Percentiles rank a stretch among this genome's conserved stretches.
These are phyloP conservation scores for Coemansia sp. DNA, from an alignment of 371 early-diverging fungal genomes.

Conservation along the genomic window DNA sequence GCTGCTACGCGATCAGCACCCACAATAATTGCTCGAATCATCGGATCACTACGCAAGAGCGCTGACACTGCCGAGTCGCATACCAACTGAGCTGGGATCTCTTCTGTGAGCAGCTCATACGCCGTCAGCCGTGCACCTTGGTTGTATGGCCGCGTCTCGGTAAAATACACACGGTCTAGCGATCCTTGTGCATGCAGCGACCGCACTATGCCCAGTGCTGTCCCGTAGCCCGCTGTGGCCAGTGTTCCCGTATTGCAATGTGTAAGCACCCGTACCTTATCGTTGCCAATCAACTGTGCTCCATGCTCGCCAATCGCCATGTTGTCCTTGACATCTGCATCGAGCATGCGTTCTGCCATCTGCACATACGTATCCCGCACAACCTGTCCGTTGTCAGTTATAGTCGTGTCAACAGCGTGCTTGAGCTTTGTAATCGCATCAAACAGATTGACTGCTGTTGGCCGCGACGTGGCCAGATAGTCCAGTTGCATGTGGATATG, in stretches of 20 bases:
- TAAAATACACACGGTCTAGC: constrained; percentile 85
- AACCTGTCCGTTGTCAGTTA: constrained; percentile 34
- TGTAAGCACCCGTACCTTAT: constrained; percentile 69
- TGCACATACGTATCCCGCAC: constrained; percentile 62
- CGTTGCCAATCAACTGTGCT: constrained; percentile 57
- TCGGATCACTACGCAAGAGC: constrained; percentile 61
- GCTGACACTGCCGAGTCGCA: constrained; percentile 92
- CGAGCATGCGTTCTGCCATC: constrained; percentile 83
- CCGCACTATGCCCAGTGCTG: constrained; percentile 88
- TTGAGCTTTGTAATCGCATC: constrained; percentile 82
- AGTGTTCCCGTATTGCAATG: constrained; percentile 96
- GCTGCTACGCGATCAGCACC: constrained; percentile 96
- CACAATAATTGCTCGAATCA: constrained; percentile 82
- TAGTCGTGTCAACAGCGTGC: constrained; percentile 39
- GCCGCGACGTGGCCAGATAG: constrained; percentile 85
- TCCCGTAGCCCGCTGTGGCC: constrained; percentile 85
- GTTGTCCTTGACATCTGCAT: constrained; percentile 84
- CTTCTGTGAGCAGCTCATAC: constrained; percentile 90
- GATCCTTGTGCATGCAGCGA: constrained; percentile 58
- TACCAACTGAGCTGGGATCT: constrained; percentile 86
- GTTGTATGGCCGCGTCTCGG: constrained; percentile 96
- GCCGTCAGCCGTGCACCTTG: constrained; percentile 94
- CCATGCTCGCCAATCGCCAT: constrained; percentile 84
- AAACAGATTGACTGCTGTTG: constrained; percentile 95
- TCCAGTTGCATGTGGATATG: constrained; percentile 63